These are phyloP conservation scores for Kwoniella sp. DNA, from an alignment of 768 basidiomycete genomes.

Conservation along the genomic window DNA sequence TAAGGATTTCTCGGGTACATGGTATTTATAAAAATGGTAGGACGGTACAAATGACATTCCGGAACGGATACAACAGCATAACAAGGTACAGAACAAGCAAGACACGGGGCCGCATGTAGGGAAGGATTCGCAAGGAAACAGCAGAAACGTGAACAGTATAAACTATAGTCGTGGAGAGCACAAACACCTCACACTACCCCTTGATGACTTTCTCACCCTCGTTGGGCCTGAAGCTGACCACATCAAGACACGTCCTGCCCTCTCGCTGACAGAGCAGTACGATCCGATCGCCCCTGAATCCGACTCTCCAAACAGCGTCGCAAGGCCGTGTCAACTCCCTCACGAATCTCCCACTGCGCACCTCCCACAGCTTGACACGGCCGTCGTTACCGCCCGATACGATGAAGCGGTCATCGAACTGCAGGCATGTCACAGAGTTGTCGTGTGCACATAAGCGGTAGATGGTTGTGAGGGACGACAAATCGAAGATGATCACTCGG, in stretches of 20 bases:
- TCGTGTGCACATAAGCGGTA: constrained; percentile 83
- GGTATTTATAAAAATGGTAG: too few relatives aligned
- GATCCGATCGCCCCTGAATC: constrained; percentile 70
- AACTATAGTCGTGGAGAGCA: too few relatives aligned
- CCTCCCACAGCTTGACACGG: constrained; percentile 62
- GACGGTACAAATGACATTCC: too few relatives aligned
- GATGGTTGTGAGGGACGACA: constrained; percentile 57
- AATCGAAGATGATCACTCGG: constrained; percentile 72
- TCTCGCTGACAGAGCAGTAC: constrained; percentile 79
- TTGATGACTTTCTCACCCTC: constrained; percentile 26
- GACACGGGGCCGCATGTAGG: too few relatives aligned
- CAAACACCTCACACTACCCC: too few relatives aligned
- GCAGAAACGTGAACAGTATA: too few relatives aligned
- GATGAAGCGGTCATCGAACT: constrained; percentile 79
- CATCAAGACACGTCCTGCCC: constrained; percentile 83
- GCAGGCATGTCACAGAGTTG: constrained; percentile 79
- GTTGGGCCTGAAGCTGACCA: constrained; percentile 63
- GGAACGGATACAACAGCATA: too few relatives aligned
- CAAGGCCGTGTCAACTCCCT: constrained; percentile 75
- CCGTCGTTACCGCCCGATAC: constrained; percentile 80
- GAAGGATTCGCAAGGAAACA: too few relatives aligned
- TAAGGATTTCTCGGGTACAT: too few relatives aligned
- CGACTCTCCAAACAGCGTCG: constrained; percentile 78
- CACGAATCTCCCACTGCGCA: constrained; percentile 67
- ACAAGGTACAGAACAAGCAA: too few relatives aligned